Evolutionary conservation across 1,284 basidiomycete species (phyloP), one percentile per base, ranked within the genome.

Genomic region (Cutaneotrichosporon mucoides): DNA sequence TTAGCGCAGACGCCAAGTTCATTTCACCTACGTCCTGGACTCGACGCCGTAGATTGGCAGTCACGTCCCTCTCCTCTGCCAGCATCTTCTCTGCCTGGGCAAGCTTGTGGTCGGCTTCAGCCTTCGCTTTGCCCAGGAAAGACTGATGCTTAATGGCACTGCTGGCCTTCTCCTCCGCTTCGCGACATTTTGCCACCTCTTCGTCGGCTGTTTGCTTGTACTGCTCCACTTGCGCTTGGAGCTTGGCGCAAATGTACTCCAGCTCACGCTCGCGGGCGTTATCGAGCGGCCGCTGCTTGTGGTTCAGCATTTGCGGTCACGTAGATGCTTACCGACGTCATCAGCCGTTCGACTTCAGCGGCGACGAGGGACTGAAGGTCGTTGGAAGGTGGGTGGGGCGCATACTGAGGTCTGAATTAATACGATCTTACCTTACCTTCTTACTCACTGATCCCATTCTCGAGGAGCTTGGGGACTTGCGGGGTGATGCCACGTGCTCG

Each of bases 71-170:
- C 34, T 34, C 47, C 5, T 15, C 7, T 10, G 12, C 9, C 12
- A 37, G 35, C 12, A 6, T 13, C 6, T 35, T 36, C 10, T 35
- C 34, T 2, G 65, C 16, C 1, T 38, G 42, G 13, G 36, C 46
- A 0, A 64, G 33, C 45, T 56, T 55, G 12, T 34, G 15, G 8
- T 64, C 62, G 12, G 55, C 13, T 2, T 56, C 61, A n/a, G 65
- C 38, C 34, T 60, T 57, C 38, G 61, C 55, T 48, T 58, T 68
- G 0, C 60, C 62, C 34, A 60, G 16, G 2, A 37, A 7, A n/a
- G 68, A 66, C 46, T 65, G 66, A 8, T 64, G 53, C 37, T 57
- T 65, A 6, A 41, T 64, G 2, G 64, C 61, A 1, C 59, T 48
- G 5, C 61, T 35, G 1, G 38, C 49, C 47, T 61, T 53, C 0